Base-by-base conservation (phyloP, 441 rosid species). In the Lepidium campestre region DNA sequence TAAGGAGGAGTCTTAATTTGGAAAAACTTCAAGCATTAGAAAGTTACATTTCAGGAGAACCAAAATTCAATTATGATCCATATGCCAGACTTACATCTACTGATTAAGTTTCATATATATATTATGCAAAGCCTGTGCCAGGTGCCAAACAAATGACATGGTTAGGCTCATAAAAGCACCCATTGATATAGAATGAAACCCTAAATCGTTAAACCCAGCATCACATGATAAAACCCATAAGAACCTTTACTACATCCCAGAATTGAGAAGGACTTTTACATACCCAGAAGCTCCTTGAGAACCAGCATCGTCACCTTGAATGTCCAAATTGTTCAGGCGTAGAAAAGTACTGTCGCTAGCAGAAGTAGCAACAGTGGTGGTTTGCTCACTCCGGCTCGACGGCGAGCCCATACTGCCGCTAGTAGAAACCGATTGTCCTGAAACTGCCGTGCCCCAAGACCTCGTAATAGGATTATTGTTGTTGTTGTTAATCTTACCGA, bases 371-470 rank as follows among this genome's bases (percentile, higher is more conserved):
- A 80, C 75, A n/a, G 77, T 67, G 82, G 78, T 63, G 71, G 88
- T 74, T 67, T 85, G 75, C 86, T 83, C 78, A 62, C 90, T 83
- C 65, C 91, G 83, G 81, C 95, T 88, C 0, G 97, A 89, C 1
- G 94, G 98, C 0, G 99, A 94, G 18, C 98, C 98, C n/a, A 87
- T 85, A 75, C 98, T 91, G 18, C 98, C 96, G 13, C 98, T 94
- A 10, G 98, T 94, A 7, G 99, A 94, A 32, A 91, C 85, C 17
- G 97, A 94, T 75, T 91, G 97, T 40, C 93, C 94, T 7, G 97
- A 93, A 57, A 78, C 65, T 27, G 88, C 80, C 39, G 96, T 80
- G 2, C 92, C 92, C 93, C 93, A 86, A 35, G 98, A 89, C 84
- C 90, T 82, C 9, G 86, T 73, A 62, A 78, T 80, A 31, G 79